Evolutionary conservation across 192 early-diverging fungal species (phyloP).

Genomic region (Coemansia sp.): DNA sequence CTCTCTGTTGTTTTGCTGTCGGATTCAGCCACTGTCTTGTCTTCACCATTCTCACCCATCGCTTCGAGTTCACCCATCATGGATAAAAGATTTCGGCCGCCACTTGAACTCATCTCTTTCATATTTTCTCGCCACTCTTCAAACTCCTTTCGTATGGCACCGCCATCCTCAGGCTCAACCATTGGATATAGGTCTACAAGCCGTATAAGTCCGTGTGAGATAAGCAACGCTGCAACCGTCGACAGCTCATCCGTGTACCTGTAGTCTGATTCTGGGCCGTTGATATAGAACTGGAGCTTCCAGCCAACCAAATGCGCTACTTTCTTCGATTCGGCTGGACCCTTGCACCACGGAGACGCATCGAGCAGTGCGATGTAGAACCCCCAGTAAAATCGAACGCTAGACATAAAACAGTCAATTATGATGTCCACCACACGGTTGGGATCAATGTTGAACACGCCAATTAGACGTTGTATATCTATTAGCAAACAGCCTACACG

Average conservation of each 20-base stretch:
- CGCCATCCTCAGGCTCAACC: conserved; percentile 19
- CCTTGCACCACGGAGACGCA: conserved; percentile 48
- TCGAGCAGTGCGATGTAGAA: conserved; percentile 51
- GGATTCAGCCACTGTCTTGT: not conserved
- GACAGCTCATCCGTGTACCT: conserved; percentile 45
- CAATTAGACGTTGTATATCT: conserved; percentile 46
- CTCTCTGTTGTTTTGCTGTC: not conserved
- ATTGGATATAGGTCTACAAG: conserved; percentile 38
- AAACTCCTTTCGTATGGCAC: conserved; percentile 25
- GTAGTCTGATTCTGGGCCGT: conserved; percentile 19
- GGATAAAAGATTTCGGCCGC: conserved; percentile 17
- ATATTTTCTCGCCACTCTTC: conserved; percentile 27
- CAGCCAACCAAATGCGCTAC: conserved; percentile 49
- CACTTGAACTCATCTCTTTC: conserved; percentile 24
- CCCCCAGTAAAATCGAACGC: conserved; percentile 43
- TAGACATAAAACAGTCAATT: conserved; percentile 51
- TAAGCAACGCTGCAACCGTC: conserved; percentile 44
- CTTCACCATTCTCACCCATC: conserved; percentile 12
- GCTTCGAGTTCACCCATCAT: conserved; percentile 43
- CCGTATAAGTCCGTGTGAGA: conserved; percentile 32
- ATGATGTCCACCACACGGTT: conserved; percentile 51
- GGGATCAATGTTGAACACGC: conserved; percentile 47
- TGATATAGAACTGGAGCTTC: conserved; percentile 45
- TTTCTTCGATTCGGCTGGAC: conserved; percentile 27
- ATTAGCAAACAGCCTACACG: conserved; percentile 20